Conservation (phyloP, 768 basidiomycete genomes). For the Rhodosporidiobolus sp. region DNA sequence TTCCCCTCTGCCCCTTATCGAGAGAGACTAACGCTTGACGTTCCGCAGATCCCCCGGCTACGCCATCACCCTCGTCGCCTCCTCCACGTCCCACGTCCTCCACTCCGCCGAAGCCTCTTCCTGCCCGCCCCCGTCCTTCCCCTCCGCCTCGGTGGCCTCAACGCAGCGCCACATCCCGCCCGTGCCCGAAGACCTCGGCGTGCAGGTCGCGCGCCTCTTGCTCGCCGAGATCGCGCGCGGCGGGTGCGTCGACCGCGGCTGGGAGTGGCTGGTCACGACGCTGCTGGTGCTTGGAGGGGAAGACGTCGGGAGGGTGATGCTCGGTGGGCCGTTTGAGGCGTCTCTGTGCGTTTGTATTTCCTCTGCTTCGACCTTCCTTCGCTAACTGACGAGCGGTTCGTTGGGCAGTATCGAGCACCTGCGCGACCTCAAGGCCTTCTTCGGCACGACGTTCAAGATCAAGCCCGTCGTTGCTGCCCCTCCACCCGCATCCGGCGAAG, state of each 20-base stretch:
- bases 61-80: slow-evolving; percentile 81
- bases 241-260: slow-evolving; percentile 85
- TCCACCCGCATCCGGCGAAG: slow-evolving; percentile 3
- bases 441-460: slow-evolving; percentile 92
- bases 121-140: slow-evolving; percentile 56
- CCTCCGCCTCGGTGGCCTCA: not conserved
- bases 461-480: slow-evolving; percentile 47
- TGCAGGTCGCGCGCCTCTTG: slow-evolving; percentile 72
- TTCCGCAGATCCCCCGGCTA: slow-evolving; percentile 83
- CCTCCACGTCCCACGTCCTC: slow-evolving; percentile 84
- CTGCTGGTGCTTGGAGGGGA: slow-evolving; percentile 97
- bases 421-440: slow-evolving; percentile 73
- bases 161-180: slow-evolving; percentile 46
- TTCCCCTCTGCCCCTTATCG: too few species aligned
- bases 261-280: slow-evolving; percentile 78
- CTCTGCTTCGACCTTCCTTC: not conserved
- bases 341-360: slow-evolving; percentile 41
- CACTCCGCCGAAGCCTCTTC: slow-evolving; percentile 85
- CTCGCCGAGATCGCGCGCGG: slow-evolving; percentile 74
- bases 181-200: slow-evolving; percentile 87
- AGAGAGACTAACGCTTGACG: not conserved
- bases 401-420: slow-evolving; percentile 78
- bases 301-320: slow-evolving; percentile 84
- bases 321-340: slow-evolving; percentile 59
- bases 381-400: not conserved